These are phyloP conservation scores for Cnidoscolus chayamansa DNA, from an alignment of 441 rosid species.

Conservation along the genomic window DNA sequence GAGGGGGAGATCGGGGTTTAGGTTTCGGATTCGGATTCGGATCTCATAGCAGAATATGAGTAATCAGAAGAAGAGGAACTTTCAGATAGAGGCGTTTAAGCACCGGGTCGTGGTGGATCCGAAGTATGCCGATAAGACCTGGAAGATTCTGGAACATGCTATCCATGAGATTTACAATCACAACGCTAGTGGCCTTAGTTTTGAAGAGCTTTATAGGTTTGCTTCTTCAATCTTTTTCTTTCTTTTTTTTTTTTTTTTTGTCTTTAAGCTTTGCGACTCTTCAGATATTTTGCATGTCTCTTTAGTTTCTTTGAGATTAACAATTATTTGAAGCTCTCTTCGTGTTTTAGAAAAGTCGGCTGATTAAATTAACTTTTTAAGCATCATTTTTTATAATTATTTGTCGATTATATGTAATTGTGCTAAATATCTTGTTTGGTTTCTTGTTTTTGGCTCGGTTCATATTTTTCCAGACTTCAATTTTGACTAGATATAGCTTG, in stretches of 20 bases:
- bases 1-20: conserved; percentile 2
- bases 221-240: neutral
- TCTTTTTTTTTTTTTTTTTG: neutral
- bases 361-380: too few species aligned
- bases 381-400: neutral
- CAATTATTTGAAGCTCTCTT: neutral
- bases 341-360: too few species aligned
- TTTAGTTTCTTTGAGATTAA: neutral
- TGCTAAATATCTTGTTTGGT: too few species aligned
- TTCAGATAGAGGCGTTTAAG: conserved; percentile 95
- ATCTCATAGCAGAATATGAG: conserved; percentile 41
- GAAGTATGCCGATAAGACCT: conserved; percentile 87
- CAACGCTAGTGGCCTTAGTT: conserved; percentile 93
- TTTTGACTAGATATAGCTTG: neutral
- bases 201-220: conserved; percentile 91
- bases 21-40: conserved; percentile 1
- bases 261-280: neutral
- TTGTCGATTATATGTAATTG: neutral
- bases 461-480: neutral
- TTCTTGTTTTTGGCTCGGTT: too few species aligned
- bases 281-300: too few species aligned
- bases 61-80: conserved; percentile 85
- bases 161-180: conserved; percentile 97
- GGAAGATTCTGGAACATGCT: conserved; percentile 93
- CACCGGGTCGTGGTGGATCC: conserved; percentile 95